Evolutionary conservation across 202 grass and related monocot genomes (phyloP).

Genomic region (Schoenoplectus tabernaemontani): DNA sequence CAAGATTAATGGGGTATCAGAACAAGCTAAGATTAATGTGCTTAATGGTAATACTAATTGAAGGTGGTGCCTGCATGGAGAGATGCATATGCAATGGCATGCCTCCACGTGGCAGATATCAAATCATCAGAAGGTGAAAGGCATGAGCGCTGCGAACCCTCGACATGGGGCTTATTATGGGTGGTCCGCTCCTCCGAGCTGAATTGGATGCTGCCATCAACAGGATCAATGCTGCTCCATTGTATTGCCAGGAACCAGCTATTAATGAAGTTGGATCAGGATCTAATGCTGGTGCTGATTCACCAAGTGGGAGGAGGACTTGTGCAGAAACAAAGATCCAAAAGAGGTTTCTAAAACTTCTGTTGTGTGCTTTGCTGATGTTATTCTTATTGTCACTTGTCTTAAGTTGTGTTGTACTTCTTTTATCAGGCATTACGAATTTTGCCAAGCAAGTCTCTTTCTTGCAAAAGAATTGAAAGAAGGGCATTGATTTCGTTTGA

Average conservation of each 20-base stretch:
- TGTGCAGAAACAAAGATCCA: slow-evolving; percentile 36
- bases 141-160: slow-evolving; percentile 59
- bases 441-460: slow-evolving; percentile 59
- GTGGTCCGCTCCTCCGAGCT: slow-evolving; percentile 55
- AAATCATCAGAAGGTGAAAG: slow-evolving; percentile 32
- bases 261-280: background rate
- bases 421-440: slow-evolving; percentile 45
- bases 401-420: background rate
- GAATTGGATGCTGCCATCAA: slow-evolving; percentile 54
- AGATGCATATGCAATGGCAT: slow-evolving; percentile 84
- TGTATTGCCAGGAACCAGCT: background rate
- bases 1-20: background rate
- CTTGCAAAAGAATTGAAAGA: slow-evolving; percentile 63
- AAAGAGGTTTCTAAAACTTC: slow-evolving; percentile 26
- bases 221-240: slow-evolving; percentile 27
- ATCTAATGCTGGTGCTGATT: background rate
- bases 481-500: slow-evolving; percentile 66
- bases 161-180: slow-evolving; percentile 98
- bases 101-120: slow-evolving; percentile 59
- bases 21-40: background rate
- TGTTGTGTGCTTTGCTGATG: background rate
- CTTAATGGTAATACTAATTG: background rate
- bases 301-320: slow-evolving; percentile 47
- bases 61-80: slow-evolving; percentile 51
- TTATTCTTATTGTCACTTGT: background rate